Base-by-base conservation (phyloP, 805 yeast species). In the Cyberlindnera amylophila region DNA sequence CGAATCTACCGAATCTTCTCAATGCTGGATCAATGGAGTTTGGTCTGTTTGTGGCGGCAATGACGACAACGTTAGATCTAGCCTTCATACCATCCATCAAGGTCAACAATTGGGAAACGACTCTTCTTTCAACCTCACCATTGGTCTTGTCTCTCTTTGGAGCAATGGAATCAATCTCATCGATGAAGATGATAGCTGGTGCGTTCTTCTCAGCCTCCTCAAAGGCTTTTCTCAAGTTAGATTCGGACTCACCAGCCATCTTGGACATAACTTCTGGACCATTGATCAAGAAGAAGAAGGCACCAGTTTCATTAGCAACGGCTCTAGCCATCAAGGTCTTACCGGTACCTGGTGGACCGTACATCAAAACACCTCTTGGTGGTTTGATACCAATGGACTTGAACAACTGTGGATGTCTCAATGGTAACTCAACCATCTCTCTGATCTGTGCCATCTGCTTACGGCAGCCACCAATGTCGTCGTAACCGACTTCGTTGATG, bases 1-100 rank as follows among this genome's bases (percentile, higher is more conserved):
- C 96, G 57, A 87, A 84, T 62, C 96, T 72, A 42, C 96, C 96
- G 6, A 91, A 91, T 63, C 96, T 71, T 62, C 96, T 71, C 47
- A 87, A 70, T n/a, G 89, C 88, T 1, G 87, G 80, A 58, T 83
- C 90, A 34, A 83, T 77, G 36, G 83, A 70, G 59, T 82, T 82
- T 46, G 89, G 86, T 57, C 90, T 66, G 59, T 83, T 83, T 7
- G 91, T 93, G 29, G 99, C 99, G 42, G 99, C 99, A 70, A 93
- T 93, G 44, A 93, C 99, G 49, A 93, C 99, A 56, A 88, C 85
- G 63, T 93, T 93, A 32, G 98, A 85, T 69, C 99, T 83, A n/a
- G 98, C 96, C 71, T 91, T 91, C 99, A 93, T 93, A 75, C 99
- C 99, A 64, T 93, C 99, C 99, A 93, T 93, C 56, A 93, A 76